Percentiles rank a stretch among this genome's conserved stretches.
Evolutionary conservation across 139 green algal genomes (phyloP).

Genomic region (Limnomonas spitsbergensis): DNA sequence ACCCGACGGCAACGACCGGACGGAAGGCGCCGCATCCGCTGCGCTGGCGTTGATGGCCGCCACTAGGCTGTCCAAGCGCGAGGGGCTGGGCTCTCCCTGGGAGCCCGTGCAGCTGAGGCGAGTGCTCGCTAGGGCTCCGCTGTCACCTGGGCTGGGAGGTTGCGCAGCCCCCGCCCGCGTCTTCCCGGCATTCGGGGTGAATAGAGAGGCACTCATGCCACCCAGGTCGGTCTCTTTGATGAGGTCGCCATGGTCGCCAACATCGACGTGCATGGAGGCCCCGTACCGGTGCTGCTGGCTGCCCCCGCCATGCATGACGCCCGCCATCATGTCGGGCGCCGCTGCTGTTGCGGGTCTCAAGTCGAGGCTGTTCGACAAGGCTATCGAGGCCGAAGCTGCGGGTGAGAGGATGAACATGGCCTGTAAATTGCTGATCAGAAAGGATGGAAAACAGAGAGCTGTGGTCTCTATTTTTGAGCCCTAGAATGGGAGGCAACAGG

Average conservation of each 20-base stretch:
- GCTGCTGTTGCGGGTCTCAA: slow-evolving; percentile 34
- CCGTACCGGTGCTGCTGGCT: not conserved
- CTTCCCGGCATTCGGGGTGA: slow-evolving; percentile 20
- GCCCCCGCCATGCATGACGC: not conserved
- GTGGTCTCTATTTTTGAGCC: too few species aligned
- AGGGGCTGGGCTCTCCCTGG: not conserved
- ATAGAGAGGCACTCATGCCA: slow-evolving; percentile 33
- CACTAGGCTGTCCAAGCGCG: not conserved
- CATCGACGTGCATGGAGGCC: slow-evolving; percentile 2
- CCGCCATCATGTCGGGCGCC: not conserved
- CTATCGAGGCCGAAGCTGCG: too few species aligned
- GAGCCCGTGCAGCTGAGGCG: not conserved
- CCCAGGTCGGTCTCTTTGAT: slow-evolving; percentile 42
- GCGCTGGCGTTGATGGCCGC: not conserved
- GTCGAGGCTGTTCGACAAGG: slow-evolving; percentile 36
- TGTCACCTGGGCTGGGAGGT: not conserved
- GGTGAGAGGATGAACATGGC: too few species aligned
- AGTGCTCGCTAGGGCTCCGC: not conserved
- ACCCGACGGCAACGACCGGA: too few species aligned
- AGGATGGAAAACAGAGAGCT: too few species aligned
- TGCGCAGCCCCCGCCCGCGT: not conserved
- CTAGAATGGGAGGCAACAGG: too few species aligned
- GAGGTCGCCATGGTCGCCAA: slow-evolving; percentile 10
- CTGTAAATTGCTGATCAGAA: too few species aligned
- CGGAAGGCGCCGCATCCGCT: too few species aligned